These are phyloP conservation scores for Guadua angustifolia DNA, from an alignment of 176 grass and related monocot genomes.

Conservation along the genomic window DNA sequence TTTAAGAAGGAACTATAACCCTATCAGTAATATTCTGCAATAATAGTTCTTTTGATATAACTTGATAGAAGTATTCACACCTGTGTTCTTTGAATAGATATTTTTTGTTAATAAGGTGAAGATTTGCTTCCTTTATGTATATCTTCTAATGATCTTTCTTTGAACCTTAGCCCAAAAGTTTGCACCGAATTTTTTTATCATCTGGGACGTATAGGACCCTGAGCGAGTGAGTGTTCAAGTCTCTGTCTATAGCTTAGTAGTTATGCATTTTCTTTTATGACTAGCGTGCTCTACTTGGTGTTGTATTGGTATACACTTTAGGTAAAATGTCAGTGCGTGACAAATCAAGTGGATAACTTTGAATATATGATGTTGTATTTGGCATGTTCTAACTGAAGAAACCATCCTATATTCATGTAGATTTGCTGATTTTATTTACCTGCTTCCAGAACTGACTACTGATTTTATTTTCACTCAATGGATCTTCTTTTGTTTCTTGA, in stretches of 20 bases:
- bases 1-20: not conserved
- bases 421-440: not conserved
- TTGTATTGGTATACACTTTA: not conserved
- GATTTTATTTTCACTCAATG: not conserved
- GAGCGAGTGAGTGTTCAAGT: not conserved
- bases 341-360: not conserved
- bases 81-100: not conserved
- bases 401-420: not conserved
- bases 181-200: not conserved
- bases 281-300: not conserved
- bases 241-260: not conserved
- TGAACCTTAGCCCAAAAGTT: not conserved
- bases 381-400: slow-evolving; percentile 16
- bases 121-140: not conserved
- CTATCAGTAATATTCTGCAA: not conserved
- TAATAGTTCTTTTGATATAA: not conserved
- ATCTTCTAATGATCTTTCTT: not conserved
- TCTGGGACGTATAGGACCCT: not conserved
- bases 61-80: not conserved
- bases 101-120: not conserved
- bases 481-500: slow-evolving; percentile 21
- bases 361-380: not conserved
- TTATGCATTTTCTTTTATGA: not conserved
- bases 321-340: not conserved
- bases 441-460: not conserved